Conservation (phyloP, 352 stramenopile genomes). For the Globisporangium paroecandrum region DNA sequence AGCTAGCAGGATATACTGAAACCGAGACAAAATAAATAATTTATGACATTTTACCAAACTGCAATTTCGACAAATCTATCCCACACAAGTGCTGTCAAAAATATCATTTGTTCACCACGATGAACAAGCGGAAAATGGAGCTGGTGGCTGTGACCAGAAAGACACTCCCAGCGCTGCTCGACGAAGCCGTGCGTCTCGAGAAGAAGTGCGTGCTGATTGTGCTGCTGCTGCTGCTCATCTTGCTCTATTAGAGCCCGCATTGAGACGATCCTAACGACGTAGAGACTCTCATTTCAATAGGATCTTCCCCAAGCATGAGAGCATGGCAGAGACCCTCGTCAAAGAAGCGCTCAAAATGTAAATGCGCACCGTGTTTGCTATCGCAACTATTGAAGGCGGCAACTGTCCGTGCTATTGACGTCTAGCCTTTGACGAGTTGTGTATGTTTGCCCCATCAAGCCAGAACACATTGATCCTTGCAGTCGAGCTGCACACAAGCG, state of each 20-base stretch:
- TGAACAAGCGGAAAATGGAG: not conserved
- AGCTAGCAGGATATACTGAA: not conserved
- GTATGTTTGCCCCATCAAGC: conserved; percentile 6
- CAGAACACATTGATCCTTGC: conserved; percentile 42
- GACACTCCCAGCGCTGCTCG: conserved; percentile 11
- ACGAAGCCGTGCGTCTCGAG: conserved; percentile 15
- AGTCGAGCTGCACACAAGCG: conserved; percentile 14
- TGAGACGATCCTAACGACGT: not conserved
- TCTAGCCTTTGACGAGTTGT: not conserved
- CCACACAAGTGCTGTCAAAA: not conserved
- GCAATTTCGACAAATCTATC: not conserved
- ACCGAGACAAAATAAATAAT: conserved; percentile 6
- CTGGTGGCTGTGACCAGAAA: conserved; percentile 15
- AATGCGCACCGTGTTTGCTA: not conserved
- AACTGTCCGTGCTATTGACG: not conserved
- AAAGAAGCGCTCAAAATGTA: conserved; percentile 15
- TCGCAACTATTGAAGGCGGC: not conserved
- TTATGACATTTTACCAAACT: not conserved
- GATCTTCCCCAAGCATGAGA: conserved; percentile 21
- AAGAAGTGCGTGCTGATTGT: conserved; percentile 13
- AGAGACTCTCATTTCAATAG: not conserved
- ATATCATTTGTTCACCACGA: not conserved
- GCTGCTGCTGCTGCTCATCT: not conserved
- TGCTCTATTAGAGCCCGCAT: not conserved
- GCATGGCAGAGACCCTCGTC: conserved; percentile 14